phyloP scores from a whole-genome alignment of 139 green algal genomes.

The Chlamydomonas sp. region DNA sequence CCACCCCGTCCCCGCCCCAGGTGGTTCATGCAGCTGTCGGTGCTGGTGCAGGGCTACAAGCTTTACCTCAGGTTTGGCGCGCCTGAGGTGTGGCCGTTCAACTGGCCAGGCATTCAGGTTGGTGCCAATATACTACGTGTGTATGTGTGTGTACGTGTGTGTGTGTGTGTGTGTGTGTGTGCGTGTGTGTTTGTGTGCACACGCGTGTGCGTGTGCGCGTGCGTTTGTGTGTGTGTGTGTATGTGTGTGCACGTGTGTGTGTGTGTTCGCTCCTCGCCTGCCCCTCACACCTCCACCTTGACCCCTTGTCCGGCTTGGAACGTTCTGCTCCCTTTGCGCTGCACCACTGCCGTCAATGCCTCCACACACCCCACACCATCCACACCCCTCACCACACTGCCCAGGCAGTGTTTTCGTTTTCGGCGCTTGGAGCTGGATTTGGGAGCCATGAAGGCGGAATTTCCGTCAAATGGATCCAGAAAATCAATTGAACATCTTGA shows the following conservation, averaged over 20 bases:
- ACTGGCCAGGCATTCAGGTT: slow-evolving; percentile 6
- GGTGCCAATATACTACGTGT: neutral
- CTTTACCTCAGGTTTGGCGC: slow-evolving; percentile 1
- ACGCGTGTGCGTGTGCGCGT: neutral
- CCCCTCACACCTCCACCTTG: neutral
- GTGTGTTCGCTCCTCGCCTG: neutral
- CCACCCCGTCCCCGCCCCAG: neutral
- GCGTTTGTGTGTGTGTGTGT: neutral
- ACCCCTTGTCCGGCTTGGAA: too few relatives aligned
- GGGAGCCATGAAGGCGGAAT: too few relatives aligned
- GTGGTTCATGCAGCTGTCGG: slow-evolving; percentile 12
- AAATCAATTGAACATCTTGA: too few relatives aligned
- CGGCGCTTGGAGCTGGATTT: too few relatives aligned
- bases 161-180: neutral
- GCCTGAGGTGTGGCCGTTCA: slow-evolving; percentile 6
- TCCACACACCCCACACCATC: too few relatives aligned
- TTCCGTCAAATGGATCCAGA: too few relatives aligned
- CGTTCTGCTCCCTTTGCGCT: too few relatives aligned
- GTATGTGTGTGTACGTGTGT: neutral
- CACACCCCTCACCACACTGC: too few relatives aligned
- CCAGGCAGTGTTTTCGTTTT: too few relatives aligned
- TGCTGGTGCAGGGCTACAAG: slow-evolving; percentile 9
- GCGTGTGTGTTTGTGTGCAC: neutral
- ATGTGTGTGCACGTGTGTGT: neutral
- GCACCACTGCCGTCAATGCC: too few relatives aligned